These are phyloP conservation scores for Phytophthora brassicae DNA, from an alignment of 352 stramenopile species.

Conservation along the genomic window DNA sequence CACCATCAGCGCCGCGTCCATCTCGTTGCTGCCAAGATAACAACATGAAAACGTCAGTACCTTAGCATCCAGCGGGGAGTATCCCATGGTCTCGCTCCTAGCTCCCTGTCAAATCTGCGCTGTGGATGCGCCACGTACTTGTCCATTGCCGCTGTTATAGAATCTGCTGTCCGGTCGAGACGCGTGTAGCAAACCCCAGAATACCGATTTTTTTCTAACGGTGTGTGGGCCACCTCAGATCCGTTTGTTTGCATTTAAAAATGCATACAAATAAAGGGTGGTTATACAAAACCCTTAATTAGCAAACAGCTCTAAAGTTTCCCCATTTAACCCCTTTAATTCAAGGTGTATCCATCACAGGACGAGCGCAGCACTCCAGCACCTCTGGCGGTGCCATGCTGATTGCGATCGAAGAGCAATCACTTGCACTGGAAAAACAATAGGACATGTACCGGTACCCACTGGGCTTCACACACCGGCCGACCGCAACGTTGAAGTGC, in stretches of 20 bases:
- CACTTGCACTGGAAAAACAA: too few relatives aligned
- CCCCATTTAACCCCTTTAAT: too few relatives aligned
- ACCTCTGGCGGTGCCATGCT: too few relatives aligned
- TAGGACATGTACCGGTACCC: conserved; percentile 19
- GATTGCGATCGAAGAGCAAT: too few relatives aligned
- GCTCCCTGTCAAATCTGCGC: neutral
- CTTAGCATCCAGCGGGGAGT: neutral
- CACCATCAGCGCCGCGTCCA: conserved; percentile 85
- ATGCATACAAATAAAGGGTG: too few relatives aligned
- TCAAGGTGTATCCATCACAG: too few relatives aligned
- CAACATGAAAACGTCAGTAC: neutral
- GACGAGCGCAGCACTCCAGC: too few relatives aligned
- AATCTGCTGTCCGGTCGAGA: conserved; percentile 30
- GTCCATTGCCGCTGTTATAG: conserved; percentile 37
- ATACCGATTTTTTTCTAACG: too few relatives aligned
- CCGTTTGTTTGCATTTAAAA: neutral
- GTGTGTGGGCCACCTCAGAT: conserved; percentile 10
- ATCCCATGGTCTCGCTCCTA: neutral
- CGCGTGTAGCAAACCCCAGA: conserved; percentile 17
- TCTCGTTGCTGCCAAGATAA: conserved; percentile 64
- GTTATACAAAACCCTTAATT: too few relatives aligned
- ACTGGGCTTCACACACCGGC: conserved; percentile 1
- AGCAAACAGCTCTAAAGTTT: too few relatives aligned
- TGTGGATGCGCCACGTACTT: conserved; percentile 34
- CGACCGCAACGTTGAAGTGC: conserved; percentile 21